These are phyloP conservation scores for Aspergillus ustus DNA, from an alignment of 2,329 filamentous ascomycete species.

Conservation along the genomic window DNA sequence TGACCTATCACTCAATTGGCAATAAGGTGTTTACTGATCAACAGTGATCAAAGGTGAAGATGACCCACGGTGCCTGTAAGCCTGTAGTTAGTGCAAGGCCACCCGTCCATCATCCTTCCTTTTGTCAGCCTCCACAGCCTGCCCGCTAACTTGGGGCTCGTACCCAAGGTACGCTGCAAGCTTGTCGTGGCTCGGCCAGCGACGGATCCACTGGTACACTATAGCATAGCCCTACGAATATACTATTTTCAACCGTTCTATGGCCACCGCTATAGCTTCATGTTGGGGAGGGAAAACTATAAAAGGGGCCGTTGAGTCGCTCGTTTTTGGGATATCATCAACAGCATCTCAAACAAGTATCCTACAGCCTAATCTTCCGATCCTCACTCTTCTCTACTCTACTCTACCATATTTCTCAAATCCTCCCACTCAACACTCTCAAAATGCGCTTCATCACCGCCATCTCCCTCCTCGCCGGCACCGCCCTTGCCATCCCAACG, in stretches of 20 bases:
- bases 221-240: not conserved
- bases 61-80: not conserved
- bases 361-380: not conserved
- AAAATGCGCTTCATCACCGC: not conserved
- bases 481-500: slow-evolving; percentile 2
- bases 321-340: not conserved
- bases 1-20: not conserved
- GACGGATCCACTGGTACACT: not conserved
- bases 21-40: not conserved
- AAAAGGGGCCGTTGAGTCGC: not conserved
- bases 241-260: not conserved
- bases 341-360: not conserved
- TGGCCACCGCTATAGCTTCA: not conserved
- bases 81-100: not conserved
- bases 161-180: not conserved
- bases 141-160: not conserved
- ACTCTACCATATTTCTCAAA: not conserved
- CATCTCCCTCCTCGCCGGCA: not conserved
- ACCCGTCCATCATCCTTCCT: not conserved
- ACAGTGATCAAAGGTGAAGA: not conserved
- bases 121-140: not conserved
- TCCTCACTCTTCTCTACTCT: not conserved
- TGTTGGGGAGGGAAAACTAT: not conserved
- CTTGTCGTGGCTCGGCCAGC: not conserved
- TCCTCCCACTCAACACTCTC: not conserved